Base-by-base conservation (phyloP, 352 stramenopile species). In the Phytophthora meadii region DNA sequence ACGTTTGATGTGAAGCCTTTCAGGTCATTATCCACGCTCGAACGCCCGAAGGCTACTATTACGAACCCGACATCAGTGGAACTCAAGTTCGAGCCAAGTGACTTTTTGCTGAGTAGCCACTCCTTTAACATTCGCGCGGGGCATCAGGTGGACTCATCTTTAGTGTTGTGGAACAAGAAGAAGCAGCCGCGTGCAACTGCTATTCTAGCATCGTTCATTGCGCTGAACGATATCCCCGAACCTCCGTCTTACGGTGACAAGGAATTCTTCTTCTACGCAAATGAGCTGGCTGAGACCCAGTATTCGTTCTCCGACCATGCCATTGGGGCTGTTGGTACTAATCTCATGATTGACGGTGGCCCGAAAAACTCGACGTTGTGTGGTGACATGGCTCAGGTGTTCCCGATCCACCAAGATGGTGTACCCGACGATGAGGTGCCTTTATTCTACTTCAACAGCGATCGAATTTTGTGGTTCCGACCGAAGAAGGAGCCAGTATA, bases 401-500 rank as follows among this genome's bases (percentile, higher is more conserved):
- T 77, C 51, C 80, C 77, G 14, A 66, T 78, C 24, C 56, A 70
- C 19, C 53, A 45, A 19, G 48, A 68, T 2, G 57, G 25, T 11
- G 62, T 67, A 11, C 50, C 57, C 12, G 65, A 58, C 44, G 64
- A 72, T 30, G 54, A 76, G 12, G 57, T 76, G 0, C 58, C 65
- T 9, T 44, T 75, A 27, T 71, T 86, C 8, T 88, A 84, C 56
- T 70, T 86, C 41, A 86, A 84, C 53, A 88, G 76, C 55, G 74
- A 88, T 62, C 65, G 74, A n/a, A 82, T 88, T 32, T 54, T 77
- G 9, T 8, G 61, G 25, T 79, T 67, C 30, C 61, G 66, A n/a
- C 67, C 68, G 8, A 56, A 81, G 24, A 62, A 75, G 15, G 49
- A 79, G 37, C 40, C 53, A 15, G 45, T 87, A 2, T 81, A 76